Evolutionary conservation across 179 eudicot species (phyloP).

Genomic region (Spinacia oleracea): DNA sequence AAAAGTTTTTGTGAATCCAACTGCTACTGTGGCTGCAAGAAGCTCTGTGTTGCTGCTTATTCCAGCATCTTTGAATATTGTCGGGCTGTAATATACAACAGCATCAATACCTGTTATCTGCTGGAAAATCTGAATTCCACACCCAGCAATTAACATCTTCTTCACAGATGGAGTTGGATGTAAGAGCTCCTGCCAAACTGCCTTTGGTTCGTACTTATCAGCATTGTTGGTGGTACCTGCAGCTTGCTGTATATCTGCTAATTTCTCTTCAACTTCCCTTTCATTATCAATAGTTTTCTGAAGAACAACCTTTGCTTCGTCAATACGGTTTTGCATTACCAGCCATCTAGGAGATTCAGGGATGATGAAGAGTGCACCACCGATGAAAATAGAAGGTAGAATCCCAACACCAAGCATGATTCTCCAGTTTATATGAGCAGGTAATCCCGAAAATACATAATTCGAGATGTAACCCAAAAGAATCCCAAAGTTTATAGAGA

Average conservation of each 20-base stretch:
- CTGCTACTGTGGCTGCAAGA: constrained; percentile 74
- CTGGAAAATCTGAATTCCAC: constrained; percentile 80
- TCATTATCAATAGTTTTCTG: constrained; percentile 48
- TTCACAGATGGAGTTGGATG: constrained; percentile 60
- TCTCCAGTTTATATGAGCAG: constrained; percentile 74
- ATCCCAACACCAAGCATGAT: constrained; percentile 85
- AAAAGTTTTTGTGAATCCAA: constrained; percentile 73
- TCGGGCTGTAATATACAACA: constrained; percentile 74
- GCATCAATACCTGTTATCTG: constrained; percentile 86
- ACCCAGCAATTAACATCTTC: constrained; percentile 73
- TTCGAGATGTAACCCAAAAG: constrained; percentile 88
- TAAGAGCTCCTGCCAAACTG: constrained; percentile 67
- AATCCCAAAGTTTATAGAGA: constrained; percentile 78
- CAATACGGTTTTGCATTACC: constrained; percentile 70
- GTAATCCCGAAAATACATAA: constrained; percentile 77
- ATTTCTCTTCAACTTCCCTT: constrained; percentile 58
- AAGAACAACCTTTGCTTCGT: constrained; percentile 65
- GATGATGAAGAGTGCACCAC: constrained; percentile 59
- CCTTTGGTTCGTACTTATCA: constrained; percentile 44
- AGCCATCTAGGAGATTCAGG: constrained; percentile 94
- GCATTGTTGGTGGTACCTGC: constrained; percentile 40
- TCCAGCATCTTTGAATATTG: constrained; percentile 71
- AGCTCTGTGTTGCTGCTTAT: constrained; percentile 44
- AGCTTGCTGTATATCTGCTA: constrained; percentile 61
- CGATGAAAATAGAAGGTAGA: constrained; percentile 69